Conservation (phyloP, 768 basidiomycete genomes). For the Mrakia gelida region DNA sequence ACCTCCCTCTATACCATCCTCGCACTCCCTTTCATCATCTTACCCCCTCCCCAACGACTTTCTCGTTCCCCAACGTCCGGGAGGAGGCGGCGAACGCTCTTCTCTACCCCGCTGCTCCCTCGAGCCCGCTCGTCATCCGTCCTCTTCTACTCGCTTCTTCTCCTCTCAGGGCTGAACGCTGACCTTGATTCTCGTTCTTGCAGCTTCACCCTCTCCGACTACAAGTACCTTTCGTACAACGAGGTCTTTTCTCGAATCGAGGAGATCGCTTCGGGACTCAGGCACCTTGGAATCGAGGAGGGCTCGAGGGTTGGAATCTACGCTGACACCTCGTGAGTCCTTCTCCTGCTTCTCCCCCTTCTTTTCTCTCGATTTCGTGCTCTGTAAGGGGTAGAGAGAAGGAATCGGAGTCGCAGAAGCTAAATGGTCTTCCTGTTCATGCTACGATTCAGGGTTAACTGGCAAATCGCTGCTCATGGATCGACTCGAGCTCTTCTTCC, state of each 20-base stretch:
- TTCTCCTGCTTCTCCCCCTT: background rate
- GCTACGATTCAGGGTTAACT: slow-evolving; percentile 35
- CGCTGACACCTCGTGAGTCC: slow-evolving; percentile 40
- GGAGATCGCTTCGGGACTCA: slow-evolving; percentile 37
- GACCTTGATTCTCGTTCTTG: background rate
- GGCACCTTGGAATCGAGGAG: slow-evolving; percentile 34
- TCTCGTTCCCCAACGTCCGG: background rate
- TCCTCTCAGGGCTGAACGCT: background rate
- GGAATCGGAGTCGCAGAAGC: background rate
- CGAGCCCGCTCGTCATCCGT: background rate
- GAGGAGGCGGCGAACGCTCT: background rate
- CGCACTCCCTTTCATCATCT: background rate
- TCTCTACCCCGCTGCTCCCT: background rate
- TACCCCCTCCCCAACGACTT: background rate
- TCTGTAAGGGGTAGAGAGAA: background rate
- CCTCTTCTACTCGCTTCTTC: background rate
- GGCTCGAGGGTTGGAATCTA: slow-evolving; percentile 41
- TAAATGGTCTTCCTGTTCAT: background rate
- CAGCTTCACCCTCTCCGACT: slow-evolving; percentile 43
- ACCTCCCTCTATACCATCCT: background rate
- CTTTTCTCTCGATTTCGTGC: background rate
- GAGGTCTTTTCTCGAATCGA: slow-evolving; percentile 35
- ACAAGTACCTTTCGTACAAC: slow-evolving; percentile 40
- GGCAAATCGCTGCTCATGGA: slow-evolving; percentile 38
- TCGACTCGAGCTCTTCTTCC: slow-evolving; percentile 28